Evolutionary conservation across 495 filamentous ascomycete genomes (phyloP).

Genomic region (Rusavskia elegans): DNA sequence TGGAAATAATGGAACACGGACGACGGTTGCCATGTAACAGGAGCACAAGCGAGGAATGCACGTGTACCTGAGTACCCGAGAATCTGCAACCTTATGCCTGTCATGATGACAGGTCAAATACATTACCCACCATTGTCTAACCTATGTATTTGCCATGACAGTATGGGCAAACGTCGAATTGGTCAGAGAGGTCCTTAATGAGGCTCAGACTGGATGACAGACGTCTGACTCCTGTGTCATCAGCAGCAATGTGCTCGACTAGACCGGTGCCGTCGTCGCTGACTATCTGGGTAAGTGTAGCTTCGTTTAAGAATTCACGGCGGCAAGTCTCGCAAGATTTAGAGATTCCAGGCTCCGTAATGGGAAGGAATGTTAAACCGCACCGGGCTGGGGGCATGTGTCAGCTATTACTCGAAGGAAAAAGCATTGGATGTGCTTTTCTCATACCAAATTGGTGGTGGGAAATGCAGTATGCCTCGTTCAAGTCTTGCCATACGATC

Average conservation of each 20-base stretch:
- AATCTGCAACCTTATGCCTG: no score
- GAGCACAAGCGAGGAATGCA: neutral
- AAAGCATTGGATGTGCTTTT: neutral
- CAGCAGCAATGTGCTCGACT: no score
- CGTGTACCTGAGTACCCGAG: no score
- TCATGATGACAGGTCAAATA: neutral
- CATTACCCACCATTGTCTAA: conserved; percentile 4
- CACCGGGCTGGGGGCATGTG: conserved; percentile 29
- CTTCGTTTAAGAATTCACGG: conserved; percentile 31
- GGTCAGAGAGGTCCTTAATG: conserved; percentile 20
- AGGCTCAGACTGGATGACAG: neutral
- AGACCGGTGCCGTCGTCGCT: no score
- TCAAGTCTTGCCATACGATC: conserved; percentile 4
- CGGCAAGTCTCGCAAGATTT: conserved; percentile 37
- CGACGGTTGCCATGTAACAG: no score
- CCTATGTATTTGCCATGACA: conserved; percentile 34
- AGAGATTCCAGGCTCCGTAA: conserved; percentile 37
- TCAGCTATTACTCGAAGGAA: neutral
- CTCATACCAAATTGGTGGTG: conserved; percentile 9
- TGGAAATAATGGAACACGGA: neutral
- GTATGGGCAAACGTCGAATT: conserved; percentile 38
- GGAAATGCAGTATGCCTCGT: conserved; percentile 2
- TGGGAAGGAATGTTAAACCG: conserved; percentile 34
- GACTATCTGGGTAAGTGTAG: neutral
- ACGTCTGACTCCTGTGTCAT: neutral